Evolutionary conservation across 192 early-diverging fungal genomes (phyloP).

Genomic region (Gorgonomyces haynaldii): DNA sequence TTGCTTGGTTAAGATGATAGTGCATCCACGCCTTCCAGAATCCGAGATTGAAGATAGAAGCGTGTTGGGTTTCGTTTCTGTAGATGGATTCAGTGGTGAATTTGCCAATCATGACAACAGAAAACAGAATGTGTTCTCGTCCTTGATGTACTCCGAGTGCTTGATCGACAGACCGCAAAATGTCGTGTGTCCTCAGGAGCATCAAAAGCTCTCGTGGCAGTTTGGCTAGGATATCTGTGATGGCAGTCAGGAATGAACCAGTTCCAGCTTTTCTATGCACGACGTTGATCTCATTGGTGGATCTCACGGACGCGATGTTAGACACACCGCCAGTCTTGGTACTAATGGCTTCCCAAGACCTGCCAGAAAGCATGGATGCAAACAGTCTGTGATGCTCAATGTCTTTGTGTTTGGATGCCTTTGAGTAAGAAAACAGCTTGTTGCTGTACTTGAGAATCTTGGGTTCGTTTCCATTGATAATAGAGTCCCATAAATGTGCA

Average conservation of each 20-base stretch:
- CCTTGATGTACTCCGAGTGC: constrained; percentile 19
- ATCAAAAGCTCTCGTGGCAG: constrained; percentile 76
- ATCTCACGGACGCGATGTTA: constrained; percentile 30
- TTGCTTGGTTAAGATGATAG: too few species aligned
- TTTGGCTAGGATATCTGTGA: constrained; percentile 70
- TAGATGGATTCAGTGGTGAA: too few species aligned
- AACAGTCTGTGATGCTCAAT: constrained; percentile 77
- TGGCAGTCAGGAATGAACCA: constrained; percentile 47
- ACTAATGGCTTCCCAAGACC: constrained; percentile 63
- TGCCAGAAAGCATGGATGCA: constrained; percentile 78
- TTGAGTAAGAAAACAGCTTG: constrained; percentile 21
- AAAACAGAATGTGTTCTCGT: constrained; percentile 15
- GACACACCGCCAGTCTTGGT: constrained; percentile 5
- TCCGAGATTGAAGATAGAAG: too few species aligned
- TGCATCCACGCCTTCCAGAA: too few species aligned
- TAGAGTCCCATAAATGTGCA: constrained; percentile 67
- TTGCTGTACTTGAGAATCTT: background rate
- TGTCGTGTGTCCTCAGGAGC: constrained; percentile 85
- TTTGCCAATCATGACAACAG: too few species aligned
- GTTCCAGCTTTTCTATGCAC: constrained; percentile 45
- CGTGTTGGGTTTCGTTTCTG: too few species aligned
- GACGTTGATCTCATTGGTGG: constrained; percentile 33
- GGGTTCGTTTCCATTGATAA: background rate
- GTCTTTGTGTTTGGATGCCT: constrained; percentile 25
- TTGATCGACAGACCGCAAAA: constrained; percentile 54